phyloP scores from a whole-genome alignment of 331 rosid genomes.

The Telfairia occidentalis region DNA sequence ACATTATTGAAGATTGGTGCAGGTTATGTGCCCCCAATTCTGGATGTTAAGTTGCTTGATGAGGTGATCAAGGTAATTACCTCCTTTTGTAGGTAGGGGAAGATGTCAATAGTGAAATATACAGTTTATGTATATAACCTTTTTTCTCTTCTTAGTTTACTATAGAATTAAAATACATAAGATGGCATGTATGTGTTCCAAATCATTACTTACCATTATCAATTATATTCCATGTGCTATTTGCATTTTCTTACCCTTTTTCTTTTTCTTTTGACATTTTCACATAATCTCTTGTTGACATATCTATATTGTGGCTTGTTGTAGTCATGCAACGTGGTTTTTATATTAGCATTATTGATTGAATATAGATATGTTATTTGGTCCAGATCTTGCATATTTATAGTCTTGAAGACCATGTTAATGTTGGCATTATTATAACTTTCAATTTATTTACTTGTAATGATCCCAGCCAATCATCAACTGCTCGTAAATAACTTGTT shows the following conservation, averaged over 20 bases:
- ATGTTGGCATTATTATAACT: neutral
- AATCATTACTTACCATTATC: neutral
- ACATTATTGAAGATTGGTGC: conserved; percentile 20
- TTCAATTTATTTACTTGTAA: neutral
- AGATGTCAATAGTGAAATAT: neutral
- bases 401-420: neutral
- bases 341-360: neutral
- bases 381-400: neutral
- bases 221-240: neutral
- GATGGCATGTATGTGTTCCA: neutral
- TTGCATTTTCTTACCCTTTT: neutral
- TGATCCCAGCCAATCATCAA: neutral
- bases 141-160: neutral
- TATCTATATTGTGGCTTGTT: neutral
- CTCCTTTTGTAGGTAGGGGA: neutral
- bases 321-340: neutral
- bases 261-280: neutral
- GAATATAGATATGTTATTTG: neutral
- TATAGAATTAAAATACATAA: neutral
- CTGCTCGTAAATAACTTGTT: neutral
- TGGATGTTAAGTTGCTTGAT: conserved; percentile 78
- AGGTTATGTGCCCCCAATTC: conserved; percentile 77
- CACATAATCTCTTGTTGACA: neutral
- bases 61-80: conserved; percentile 80
- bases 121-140: neutral